These are phyloP conservation scores for Rhododendron griersonianum DNA, from an alignment of 148 eudicot genomes.

Conservation along the genomic window DNA sequence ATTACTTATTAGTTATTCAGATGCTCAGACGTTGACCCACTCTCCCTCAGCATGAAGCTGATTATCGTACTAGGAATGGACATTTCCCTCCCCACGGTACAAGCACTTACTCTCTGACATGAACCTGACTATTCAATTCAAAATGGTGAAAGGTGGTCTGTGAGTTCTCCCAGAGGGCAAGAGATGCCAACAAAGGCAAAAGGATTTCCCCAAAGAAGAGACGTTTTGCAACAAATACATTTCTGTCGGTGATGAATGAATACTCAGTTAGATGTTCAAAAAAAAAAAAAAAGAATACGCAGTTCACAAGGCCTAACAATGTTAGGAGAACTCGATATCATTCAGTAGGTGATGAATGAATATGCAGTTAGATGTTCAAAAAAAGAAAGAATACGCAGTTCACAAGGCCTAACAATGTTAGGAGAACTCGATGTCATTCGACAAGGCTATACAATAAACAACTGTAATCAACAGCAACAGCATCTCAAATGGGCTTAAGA, in stretches of 20 bases:
- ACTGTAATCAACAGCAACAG: background rate
- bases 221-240: background rate
- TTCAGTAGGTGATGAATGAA: background rate
- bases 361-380: background rate
- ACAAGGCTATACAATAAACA: background rate
- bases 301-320: background rate
- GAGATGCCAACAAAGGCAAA: background rate
- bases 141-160: background rate
- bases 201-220: background rate
- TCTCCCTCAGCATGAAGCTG: background rate
- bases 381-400: background rate
- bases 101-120: background rate
- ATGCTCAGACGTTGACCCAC: background rate
- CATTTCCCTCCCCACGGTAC: background rate
- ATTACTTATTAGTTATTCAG: background rate
- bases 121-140: conserved; percentile 1
- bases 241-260: background rate
- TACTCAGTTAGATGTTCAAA: background rate
- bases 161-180: background rate
- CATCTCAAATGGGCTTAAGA: conserved; percentile 1
- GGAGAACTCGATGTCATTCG: background rate
- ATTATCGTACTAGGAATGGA: background rate
- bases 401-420: background rate
- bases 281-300: background rate
- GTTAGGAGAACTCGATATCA: background rate